Conservation (phyloP, 2,329 filamentous ascomycete genomes). For the Alternaria tenuissima region DNA sequence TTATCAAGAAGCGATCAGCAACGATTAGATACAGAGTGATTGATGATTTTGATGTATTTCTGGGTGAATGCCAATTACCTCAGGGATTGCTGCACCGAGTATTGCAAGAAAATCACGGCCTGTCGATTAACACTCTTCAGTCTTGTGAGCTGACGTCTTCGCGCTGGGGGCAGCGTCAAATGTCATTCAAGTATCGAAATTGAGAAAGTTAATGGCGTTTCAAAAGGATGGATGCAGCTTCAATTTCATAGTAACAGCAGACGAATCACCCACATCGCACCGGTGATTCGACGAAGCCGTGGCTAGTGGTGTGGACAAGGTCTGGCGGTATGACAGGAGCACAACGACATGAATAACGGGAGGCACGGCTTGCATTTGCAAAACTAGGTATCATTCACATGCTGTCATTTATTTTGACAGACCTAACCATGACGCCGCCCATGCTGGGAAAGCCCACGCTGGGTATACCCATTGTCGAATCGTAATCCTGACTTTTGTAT, state of each 20-base stretch:
- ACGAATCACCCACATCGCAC: neutral
- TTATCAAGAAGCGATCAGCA: neutral
- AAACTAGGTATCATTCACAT: slow-evolving; percentile 51
- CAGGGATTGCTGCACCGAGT: neutral
- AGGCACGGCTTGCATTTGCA: slow-evolving; percentile 46
- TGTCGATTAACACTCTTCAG: neutral
- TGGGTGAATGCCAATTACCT: neutral
- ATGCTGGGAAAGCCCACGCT: slow-evolving; percentile 46
- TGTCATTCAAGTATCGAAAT: neutral
- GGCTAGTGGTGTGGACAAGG: no score
- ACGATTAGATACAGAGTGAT: neutral
- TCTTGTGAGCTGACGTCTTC: neutral
- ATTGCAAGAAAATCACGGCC: neutral
- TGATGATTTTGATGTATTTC: neutral
- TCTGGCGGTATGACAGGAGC: neutral
- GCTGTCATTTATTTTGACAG: slow-evolving; percentile 42
- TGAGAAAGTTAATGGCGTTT: neutral
- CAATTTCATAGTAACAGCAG: neutral
- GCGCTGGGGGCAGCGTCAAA: neutral
- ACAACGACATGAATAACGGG: slow-evolving; percentile 10
- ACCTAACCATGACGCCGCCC: slow-evolving; percentile 50
- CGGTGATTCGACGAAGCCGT: no score
- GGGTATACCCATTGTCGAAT: slow-evolving; percentile 42
- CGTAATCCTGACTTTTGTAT: slow-evolving; percentile 44
- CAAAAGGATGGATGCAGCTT: neutral